Base-by-base conservation (phyloP, 768 basidiomycete species). In the Thelephora ganbajun region DNA sequence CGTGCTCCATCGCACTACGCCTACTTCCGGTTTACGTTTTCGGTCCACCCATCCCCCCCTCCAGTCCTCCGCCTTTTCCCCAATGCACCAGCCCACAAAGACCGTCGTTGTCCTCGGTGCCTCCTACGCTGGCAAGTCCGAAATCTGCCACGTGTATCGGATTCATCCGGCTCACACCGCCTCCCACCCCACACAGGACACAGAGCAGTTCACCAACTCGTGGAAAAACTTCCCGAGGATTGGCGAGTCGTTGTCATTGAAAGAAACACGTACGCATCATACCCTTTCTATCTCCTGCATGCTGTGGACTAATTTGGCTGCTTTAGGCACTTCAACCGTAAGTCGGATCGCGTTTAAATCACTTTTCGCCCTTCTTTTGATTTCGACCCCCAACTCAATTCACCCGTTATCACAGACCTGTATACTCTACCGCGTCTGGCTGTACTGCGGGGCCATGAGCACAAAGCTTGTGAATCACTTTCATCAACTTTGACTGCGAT, bases 161-260 rank as follows among this genome's bases (percentile, higher is more conserved):
- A 2, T 16, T 6, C 19, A n/a, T 34, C 34, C 39, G 14, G 12
- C 30, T 35, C 30, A 7, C 5, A 16, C 18, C 19, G 11, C 23
- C 48, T 23, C 6, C 9, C 39, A 19, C 12, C 23, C 30, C 9
- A 4, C 26, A 30, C 48, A 76, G 76, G 77, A 26, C 65, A 66
- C 22, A 65, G 68, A 35, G 74, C 73, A 0, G 70, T 73, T 3
- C 70, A 71, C 48, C 39, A 73, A 14, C 68, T 80, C 33, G 69
- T 71, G 6, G 61, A 69, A 7, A 63, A 63, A 11, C 57, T 79
- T 14, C 76, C 77, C 4, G 59, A 64, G 12, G 71, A 61, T 13
- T 76, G 77, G 74, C 67, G 70, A 22, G 64, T 82, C 20, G 64
- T 80, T 3, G 58, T 80, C 11, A 65, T 81, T 34, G 79, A 80